phyloP scores from a whole-genome alignment of 1,284 basidiomycete genomes.

The Papiliotrema nemorosa region DNA sequence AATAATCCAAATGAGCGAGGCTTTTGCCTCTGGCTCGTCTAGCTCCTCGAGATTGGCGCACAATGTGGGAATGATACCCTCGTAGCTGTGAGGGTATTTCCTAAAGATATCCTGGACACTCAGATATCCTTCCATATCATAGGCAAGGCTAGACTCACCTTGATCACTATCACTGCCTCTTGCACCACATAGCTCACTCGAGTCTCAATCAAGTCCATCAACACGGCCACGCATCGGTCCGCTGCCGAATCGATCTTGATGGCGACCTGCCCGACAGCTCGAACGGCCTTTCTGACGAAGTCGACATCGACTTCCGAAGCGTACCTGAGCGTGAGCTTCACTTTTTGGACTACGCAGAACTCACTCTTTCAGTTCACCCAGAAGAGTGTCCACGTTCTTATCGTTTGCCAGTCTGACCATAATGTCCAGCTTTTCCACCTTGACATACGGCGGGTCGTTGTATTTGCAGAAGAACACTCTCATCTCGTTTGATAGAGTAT shows the following conservation, averaged over 20 bases:
- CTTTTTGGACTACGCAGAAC: slow-evolving; percentile 28
- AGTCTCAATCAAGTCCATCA: slow-evolving; percentile 85
- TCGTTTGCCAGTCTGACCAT: slow-evolving; percentile 93
- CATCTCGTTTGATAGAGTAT: slow-evolving; percentile 93
- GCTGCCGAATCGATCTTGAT: slow-evolving; percentile 93
- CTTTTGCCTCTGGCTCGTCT: slow-evolving; percentile 94
- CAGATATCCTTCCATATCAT: neutral
- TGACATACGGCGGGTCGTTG: slow-evolving; percentile 98
- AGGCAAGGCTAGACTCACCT: slow-evolving; percentile 45
- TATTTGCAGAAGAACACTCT: slow-evolving; percentile 99
- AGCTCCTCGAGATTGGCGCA: slow-evolving; percentile 88
- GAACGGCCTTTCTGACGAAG: slow-evolving; percentile 94
- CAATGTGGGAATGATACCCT: slow-evolving; percentile 86
- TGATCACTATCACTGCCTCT: slow-evolving; percentile 95
- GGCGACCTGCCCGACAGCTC: slow-evolving; percentile 91
- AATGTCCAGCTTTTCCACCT: slow-evolving; percentile 96
- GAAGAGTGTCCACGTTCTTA: slow-evolving; percentile 83
- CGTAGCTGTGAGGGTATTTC: slow-evolving; percentile 93
- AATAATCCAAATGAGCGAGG: slow-evolving; percentile 97
- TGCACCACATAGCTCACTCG: slow-evolving; percentile 97
- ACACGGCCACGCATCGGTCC: slow-evolving; percentile 81
- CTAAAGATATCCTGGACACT: slow-evolving; percentile 76
- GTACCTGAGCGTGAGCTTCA: slow-evolving; percentile 60
- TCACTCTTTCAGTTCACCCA: slow-evolving; percentile 92
- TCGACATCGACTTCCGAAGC: slow-evolving; percentile 98